phyloP scores from a whole-genome alignment of 2,329 filamentous ascomycete genomes.

The Samsoniella hepiali region DNA sequence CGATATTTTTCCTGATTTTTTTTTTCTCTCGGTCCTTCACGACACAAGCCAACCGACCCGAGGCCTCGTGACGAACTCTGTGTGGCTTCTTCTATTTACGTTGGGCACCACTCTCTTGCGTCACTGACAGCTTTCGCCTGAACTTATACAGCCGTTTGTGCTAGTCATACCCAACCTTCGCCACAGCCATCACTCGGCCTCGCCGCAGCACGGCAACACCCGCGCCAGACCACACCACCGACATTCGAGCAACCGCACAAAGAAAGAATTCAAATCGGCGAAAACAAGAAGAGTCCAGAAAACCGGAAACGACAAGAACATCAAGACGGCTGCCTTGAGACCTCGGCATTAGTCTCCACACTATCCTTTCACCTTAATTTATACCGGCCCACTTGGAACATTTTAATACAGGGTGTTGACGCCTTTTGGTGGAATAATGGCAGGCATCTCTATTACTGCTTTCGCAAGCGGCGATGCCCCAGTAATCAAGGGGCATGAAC shows the following conservation, averaged over 20 bases:
- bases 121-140: neutral
- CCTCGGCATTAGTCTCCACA: slow-evolving; percentile 4
- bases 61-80: neutral
- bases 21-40: neutral
- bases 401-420: slow-evolving; percentile 9
- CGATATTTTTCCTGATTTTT: neutral
- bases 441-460: slow-evolving; percentile 11
- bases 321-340: neutral
- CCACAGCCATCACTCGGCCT: neutral
- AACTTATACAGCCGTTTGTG: neutral
- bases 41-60: neutral
- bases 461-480: slow-evolving; percentile 10
- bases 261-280: neutral
- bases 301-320: neutral
- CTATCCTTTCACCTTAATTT: slow-evolving; percentile 11
- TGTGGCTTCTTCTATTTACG: neutral
- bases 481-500: slow-evolving; percentile 15
- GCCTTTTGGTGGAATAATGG: slow-evolving; percentile 10
- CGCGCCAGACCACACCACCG: neutral
- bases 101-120: neutral
- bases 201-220: neutral
- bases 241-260: neutral
- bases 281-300: neutral
- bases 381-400: slow-evolving; percentile 15
- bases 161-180: neutral